phyloP scores from a whole-genome alignment of 139 green algal genomes.

The Zygnema cylindricum region DNA sequence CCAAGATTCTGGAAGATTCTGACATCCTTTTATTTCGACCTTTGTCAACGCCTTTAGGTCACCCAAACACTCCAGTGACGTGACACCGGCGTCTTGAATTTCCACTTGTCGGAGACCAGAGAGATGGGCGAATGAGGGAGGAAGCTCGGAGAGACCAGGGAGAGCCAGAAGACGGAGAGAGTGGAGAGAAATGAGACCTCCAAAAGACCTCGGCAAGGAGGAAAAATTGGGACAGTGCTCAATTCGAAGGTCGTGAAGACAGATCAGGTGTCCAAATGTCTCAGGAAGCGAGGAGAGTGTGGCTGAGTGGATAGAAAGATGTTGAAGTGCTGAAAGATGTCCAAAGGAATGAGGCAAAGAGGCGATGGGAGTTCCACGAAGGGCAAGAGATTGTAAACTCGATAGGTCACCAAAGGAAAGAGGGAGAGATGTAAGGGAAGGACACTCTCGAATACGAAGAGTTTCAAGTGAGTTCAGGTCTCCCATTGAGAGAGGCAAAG shows the following conservation, averaged over 20 bases:
- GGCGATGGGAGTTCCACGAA: background rate
- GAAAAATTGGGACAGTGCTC: conserved; percentile 30
- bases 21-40: conserved; percentile 23
- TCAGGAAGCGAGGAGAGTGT: conserved; percentile 8
- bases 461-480: background rate
- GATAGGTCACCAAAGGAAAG: background rate
- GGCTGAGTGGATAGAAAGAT: conserved; percentile 12
- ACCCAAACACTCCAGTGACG: conserved; percentile 14
- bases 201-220: conserved; percentile 4
- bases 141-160: conserved; percentile 19
- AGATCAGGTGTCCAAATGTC: conserved; percentile 1
- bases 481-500: background rate
- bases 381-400: background rate
- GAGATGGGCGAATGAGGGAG: background rate
- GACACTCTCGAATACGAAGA: background rate
- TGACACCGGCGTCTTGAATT: background rate
- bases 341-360: background rate
- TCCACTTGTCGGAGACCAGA: conserved; percentile 13
- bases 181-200: conserved; percentile 21
- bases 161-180: conserved; percentile 20
- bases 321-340: conserved; percentile 8
- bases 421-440: background rate
- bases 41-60: background rate
- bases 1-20: conserved; percentile 6
- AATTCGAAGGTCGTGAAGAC: conserved; percentile 13